Percentiles rank a stretch among this genome's conserved stretches.
phyloP scores from a whole-genome alignment of 495 filamentous ascomycete species.

The Penicillium waksmanii region DNA sequence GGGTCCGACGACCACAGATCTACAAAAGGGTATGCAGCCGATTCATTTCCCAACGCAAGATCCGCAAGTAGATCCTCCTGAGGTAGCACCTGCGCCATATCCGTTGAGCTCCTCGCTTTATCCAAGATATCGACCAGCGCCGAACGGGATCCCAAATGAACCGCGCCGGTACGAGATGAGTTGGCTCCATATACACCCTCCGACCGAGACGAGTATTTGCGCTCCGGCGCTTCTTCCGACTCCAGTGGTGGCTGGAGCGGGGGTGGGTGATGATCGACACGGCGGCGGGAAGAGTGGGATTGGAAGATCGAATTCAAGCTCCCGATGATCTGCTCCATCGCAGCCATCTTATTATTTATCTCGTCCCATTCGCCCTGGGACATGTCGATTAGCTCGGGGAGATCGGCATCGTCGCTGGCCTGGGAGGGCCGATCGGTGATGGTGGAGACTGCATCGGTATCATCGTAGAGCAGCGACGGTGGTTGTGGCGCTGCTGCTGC shows the following conservation, averaged over 20 bases:
- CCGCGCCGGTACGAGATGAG: conserved; percentile 45
- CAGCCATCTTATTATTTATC: conserved; percentile 47
- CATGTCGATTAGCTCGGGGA: conserved; percentile 40
- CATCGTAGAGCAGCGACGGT: not conserved
- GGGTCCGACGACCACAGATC: conserved; percentile 68
- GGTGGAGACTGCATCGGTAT: conserved; percentile 17
- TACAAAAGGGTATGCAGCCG: conserved; percentile 76
- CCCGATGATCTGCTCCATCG: conserved; percentile 48
- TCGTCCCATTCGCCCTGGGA: conserved; percentile 51
- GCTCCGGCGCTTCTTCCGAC: conserved; percentile 5
- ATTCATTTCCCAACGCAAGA: conserved; percentile 78
- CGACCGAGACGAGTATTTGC: conserved; percentile 28
- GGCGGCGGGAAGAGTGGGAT: conserved; percentile 33
- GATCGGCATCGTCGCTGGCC: conserved; percentile 26
- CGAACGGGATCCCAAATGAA: conserved; percentile 61
- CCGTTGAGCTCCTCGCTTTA: conserved; percentile 42
- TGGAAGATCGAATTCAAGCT: conserved; percentile 44
- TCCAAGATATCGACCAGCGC: conserved; percentile 56
- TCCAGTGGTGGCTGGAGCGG: no score
- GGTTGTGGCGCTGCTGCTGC: not conserved
- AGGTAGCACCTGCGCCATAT: conserved; percentile 59
- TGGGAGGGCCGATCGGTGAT: conserved; percentile 17
- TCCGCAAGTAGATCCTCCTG: conserved; percentile 80
- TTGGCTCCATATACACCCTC: conserved; percentile 56
- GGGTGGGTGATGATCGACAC: conserved; percentile 16